A percentile compares a stretch with the other conserved stretches of the same genome.
Evolutionary conservation across 1,139 yeast genomes (phyloP).

Genomic region (Nadsonia commutata): DNA sequence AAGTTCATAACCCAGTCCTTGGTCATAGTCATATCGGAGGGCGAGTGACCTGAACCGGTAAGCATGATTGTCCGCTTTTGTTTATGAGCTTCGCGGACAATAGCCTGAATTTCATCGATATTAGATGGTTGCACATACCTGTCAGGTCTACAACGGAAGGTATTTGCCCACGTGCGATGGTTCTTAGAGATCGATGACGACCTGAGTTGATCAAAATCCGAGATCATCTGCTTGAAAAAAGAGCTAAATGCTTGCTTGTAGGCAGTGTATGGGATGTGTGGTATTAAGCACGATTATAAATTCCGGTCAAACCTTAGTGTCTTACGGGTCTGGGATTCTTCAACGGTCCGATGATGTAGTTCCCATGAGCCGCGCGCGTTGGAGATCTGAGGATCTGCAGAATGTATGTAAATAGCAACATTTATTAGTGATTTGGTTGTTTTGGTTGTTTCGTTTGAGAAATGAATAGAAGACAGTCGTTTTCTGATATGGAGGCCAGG

Average conservation of each 20-base stretch:
- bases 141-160: slow-evolving; percentile 63
- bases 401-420: too few relatives aligned
- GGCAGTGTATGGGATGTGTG: too few relatives aligned
- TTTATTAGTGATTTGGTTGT: too few relatives aligned
- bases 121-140: slow-evolving; percentile 62
- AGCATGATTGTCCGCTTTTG: slow-evolving; percentile 57
- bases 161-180: slow-evolving; percentile 85
- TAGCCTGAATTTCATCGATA: slow-evolving; percentile 44
- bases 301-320: too few relatives aligned
- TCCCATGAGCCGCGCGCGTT: too few relatives aligned
- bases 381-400: too few relatives aligned
- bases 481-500: too few relatives aligned
- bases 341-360: too few relatives aligned
- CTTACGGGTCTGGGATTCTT: too few relatives aligned
- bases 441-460: too few relatives aligned
- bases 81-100: slow-evolving; percentile 52
- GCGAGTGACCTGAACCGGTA: slow-evolving; percentile 93
- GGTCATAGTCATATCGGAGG: slow-evolving; percentile 82
- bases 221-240: neutral
- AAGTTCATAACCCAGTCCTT: slow-evolving; percentile 77
- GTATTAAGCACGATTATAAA: too few relatives aligned
- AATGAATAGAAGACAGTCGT: too few relatives aligned
- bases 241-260: slow-evolving; percentile 1
- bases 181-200: neutral
- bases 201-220: neutral